Evolutionary conservation across 2,329 filamentous ascomycete species (phyloP).

Genomic region (Amesomyces nigricolor): DNA sequence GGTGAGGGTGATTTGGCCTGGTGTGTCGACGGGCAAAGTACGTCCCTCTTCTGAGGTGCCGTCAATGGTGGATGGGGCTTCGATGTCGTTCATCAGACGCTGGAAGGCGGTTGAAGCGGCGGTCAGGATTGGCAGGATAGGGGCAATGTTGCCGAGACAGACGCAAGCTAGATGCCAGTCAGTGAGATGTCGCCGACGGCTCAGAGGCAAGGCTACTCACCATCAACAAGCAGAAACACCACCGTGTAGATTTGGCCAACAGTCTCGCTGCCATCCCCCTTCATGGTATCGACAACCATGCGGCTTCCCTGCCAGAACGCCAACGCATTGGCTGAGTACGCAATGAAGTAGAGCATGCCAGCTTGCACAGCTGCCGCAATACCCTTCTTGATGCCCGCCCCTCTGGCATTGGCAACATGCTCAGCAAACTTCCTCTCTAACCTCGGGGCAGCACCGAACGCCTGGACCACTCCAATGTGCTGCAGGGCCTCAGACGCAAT

Average conservation of each 20-base stretch:
- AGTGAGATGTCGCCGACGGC: background rate
- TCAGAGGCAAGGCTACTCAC: slow-evolving; percentile 28
- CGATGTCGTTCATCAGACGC: slow-evolving; percentile 54
- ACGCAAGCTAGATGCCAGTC: slow-evolving; percentile 45
- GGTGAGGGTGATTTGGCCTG: slow-evolving; percentile 39
- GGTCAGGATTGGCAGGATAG: slow-evolving; percentile 56
- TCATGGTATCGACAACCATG: slow-evolving; percentile 36
- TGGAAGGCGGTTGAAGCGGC: slow-evolving; percentile 53
- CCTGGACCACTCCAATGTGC: slow-evolving; percentile 57
- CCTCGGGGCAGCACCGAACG: slow-evolving; percentile 53
- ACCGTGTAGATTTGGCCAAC: slow-evolving; percentile 43
- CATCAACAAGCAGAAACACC: slow-evolving; percentile 49
- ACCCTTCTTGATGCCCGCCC: slow-evolving; percentile 53
- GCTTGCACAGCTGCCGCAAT: slow-evolving; percentile 51
- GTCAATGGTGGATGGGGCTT: slow-evolving; percentile 44
- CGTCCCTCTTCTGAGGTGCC: slow-evolving; percentile 31
- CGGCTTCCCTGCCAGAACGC: slow-evolving; percentile 63
- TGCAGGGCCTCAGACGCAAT: slow-evolving; percentile 58
- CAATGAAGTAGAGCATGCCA: slow-evolving; percentile 60
- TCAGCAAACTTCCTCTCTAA: slow-evolving; percentile 55
- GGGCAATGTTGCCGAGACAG: slow-evolving; percentile 57
- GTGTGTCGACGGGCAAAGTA: slow-evolving; percentile 43
- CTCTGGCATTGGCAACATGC: slow-evolving; percentile 45
- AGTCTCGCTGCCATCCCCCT: slow-evolving; percentile 28
- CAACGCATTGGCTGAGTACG: slow-evolving; percentile 60